These are phyloP conservation scores for Teunomyces barrocoloradensis DNA, from an alignment of 805 yeast genomes.

Conservation along the genomic window DNA sequence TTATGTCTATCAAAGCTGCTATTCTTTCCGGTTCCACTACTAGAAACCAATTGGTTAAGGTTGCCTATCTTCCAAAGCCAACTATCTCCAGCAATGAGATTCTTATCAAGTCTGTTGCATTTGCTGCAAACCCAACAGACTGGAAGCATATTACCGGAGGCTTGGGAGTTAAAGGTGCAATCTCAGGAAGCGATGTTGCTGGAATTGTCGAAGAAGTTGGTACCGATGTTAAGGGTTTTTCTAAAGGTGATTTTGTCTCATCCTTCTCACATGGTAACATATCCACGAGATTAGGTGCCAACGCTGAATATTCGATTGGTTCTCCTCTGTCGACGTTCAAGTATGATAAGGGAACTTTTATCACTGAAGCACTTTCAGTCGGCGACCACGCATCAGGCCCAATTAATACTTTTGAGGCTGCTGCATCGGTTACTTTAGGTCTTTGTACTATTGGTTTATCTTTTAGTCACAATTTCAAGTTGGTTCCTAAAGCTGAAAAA, in stretches of 20 bases:
- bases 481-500: conserved; percentile 11
- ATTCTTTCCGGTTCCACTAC: background rate
- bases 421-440: conserved; percentile 60
- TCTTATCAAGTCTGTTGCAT: conserved; percentile 50
- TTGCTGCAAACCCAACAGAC: conserved; percentile 67
- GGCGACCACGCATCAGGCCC: conserved; percentile 31
- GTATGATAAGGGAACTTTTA: conserved; percentile 15
- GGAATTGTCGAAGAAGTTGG: conserved; percentile 59
- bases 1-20: background rate
- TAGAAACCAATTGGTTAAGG: conserved; percentile 9
- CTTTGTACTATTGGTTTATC: conserved; percentile 47
- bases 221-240: conserved; percentile 28
- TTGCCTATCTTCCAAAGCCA: conserved; percentile 29
- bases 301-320: conserved; percentile 51
- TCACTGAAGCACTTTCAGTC: conserved; percentile 14
- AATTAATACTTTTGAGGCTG: conserved; percentile 57
- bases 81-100: conserved; percentile 37
- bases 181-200: conserved; percentile 60
- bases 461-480: conserved; percentile 31
- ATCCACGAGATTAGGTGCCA: conserved; percentile 50
- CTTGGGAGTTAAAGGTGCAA: conserved; percentile 44
- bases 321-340: conserved; percentile 36
- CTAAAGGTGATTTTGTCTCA: conserved; percentile 49
- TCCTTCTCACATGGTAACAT: conserved; percentile 57
- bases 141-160: conserved; percentile 54